Evolutionary conservation across 306 rosid species (phyloP).

Genomic region (Quercus bicolor): DNA sequence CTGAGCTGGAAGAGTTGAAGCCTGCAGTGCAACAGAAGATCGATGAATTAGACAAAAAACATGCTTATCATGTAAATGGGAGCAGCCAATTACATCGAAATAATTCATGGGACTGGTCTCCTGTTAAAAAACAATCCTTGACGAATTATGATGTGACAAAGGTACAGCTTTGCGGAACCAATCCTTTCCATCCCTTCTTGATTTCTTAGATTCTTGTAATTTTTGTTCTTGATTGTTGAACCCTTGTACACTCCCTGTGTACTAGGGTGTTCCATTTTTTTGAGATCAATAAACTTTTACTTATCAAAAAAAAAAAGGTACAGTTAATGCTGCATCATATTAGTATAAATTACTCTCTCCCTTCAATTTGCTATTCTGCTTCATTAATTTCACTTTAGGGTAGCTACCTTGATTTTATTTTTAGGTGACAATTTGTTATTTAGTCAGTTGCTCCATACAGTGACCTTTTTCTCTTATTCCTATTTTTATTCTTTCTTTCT

Average conservation of each 20-base stretch:
- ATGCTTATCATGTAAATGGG: conserved; percentile 40
- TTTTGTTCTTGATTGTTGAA: too few species aligned
- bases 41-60: conserved; percentile 53
- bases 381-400: neutral
- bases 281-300: too few species aligned
- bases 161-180: too few species aligned
- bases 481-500: conserved; percentile 2
- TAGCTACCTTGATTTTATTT: neutral
- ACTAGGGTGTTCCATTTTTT: too few species aligned
- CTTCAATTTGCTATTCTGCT: neutral
- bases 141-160: conserved; percentile 35
- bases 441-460: conserved; percentile 1
- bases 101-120: conserved; percentile 38
- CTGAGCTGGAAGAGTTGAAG: conserved; percentile 82
- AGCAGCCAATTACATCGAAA: conserved; percentile 42
- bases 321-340: neutral
- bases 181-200: too few species aligned
- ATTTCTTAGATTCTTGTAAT: too few species aligned
- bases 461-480: conserved; percentile 9
- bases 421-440: neutral
- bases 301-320: too few species aligned
- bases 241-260: too few species aligned
- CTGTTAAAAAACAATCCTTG: conserved; percentile 39
- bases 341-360: neutral
- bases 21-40: conserved; percentile 77